Conservation (phyloP, 2,329 filamentous ascomycete genomes). For the Stachybotrys chlorohalonatus region DNA sequence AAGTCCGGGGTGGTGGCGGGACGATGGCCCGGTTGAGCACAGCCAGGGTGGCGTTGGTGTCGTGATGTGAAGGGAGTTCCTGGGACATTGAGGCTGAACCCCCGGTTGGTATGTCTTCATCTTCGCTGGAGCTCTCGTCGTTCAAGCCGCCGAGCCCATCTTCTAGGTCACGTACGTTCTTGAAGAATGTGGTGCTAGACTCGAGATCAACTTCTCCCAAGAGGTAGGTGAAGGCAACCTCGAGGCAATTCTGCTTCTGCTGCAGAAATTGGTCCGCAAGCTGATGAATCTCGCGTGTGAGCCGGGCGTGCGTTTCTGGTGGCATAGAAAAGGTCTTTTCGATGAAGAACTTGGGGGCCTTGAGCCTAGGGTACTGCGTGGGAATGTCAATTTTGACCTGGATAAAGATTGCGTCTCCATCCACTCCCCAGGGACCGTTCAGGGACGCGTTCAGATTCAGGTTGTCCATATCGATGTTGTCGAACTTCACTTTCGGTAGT, state of each 20-base stretch:
- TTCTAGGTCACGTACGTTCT: slow-evolving; percentile 54
- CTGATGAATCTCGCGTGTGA: slow-evolving; percentile 47
- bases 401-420: slow-evolving; percentile 49
- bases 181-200: slow-evolving; percentile 51
- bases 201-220: slow-evolving; percentile 54
- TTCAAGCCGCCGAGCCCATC: slow-evolving; percentile 46
- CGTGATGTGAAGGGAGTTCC: slow-evolving; percentile 45
- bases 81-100: slow-evolving; percentile 53
- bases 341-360: slow-evolving; percentile 48
- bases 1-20: slow-evolving; percentile 47
- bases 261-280: slow-evolving; percentile 46
- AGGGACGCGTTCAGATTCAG: slow-evolving; percentile 51
- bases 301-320: slow-evolving; percentile 38
- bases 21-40: slow-evolving; percentile 42
- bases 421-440: slow-evolving; percentile 54
- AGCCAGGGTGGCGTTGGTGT: slow-evolving; percentile 43
- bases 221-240: slow-evolving; percentile 53
- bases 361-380: slow-evolving; percentile 46
- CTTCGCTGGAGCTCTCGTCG: slow-evolving; percentile 79
- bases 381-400: slow-evolving; percentile 54
- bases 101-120: slow-evolving; percentile 44
- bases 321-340: slow-evolving; percentile 56
- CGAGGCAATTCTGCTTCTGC: slow-evolving; percentile 52
- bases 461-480: slow-evolving; percentile 55
- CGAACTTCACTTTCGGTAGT: slow-evolving; percentile 55